Base-by-base conservation (phyloP, 2,329 filamentous ascomycete genomes). In the Ambrosiella beaveri region DNA sequence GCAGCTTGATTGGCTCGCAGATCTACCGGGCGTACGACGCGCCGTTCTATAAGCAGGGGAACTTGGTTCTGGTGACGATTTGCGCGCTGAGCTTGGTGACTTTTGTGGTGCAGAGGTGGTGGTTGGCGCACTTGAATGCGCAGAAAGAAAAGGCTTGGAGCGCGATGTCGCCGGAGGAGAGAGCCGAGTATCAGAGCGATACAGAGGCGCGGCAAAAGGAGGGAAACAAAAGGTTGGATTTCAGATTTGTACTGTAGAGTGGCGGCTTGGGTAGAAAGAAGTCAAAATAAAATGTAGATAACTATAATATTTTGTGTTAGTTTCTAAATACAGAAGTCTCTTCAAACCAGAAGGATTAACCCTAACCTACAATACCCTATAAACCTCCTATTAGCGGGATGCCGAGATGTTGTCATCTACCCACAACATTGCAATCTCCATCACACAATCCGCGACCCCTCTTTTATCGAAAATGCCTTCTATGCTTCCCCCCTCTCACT, bases 1-100 rank as follows among this genome's bases (percentile, higher is more conserved):
- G 71, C 37, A 71, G 71, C 35, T 72, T 76, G 41, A 71, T 74
- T 45, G 68, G 68, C 3, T 68, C 69, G 0, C 73, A 76, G 55
- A 74, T 77, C 54, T 77, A 76, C 64, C 70, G 74, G 17, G 65
- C 69, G 59, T 69, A 76, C 58, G 71, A 76, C 54, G 66, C 67
- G 56, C 74, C 73, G 1, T 65, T 70, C 7, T 75, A 64, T 45
- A 61, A 69, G 17, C 68, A 69, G 2, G 76, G 75, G 0, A 79
- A 79, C 60, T 70, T 69, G 56, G 60, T 64, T 6, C 56, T 66
- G 9, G 59, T 65, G 13, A 60, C 56, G 3, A 63, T 67, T 2
- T 62, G 63, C 2, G 64, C 63, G 44, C 56, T 66, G 38, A 65
- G 66, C 51, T 56, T 64, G 7, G 58, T 61, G 5, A 54, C 76